Evolutionary conservation across 2,329 filamentous ascomycete genomes (phyloP), one percentile per base, ranked within the genome.

Genomic region (Neonectria magnoliae): DNA sequence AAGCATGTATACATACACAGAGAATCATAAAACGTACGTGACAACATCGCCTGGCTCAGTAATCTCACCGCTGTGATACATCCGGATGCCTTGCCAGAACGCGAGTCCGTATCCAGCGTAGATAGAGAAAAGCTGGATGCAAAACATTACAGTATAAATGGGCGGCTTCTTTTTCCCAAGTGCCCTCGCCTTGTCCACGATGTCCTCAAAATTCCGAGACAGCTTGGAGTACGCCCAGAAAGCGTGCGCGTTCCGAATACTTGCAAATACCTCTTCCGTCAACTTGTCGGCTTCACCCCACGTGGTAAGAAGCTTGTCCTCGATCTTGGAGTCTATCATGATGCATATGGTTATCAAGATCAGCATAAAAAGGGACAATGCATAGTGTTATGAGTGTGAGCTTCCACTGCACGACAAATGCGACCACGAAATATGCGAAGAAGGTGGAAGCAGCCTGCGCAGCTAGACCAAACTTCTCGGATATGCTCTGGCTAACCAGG

Each of bases 1-100:
- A 16, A 27, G 20, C 52, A 6, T 10, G 13, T 4, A 14, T 36
- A 7, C 16, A 3, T 1, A 81, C 80, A 1, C 76, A 78, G 8
- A 66, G 1, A 7, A 14, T 16, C 2, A 2, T 11, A 2, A 11
- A 38, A 70, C 76, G 53, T 62, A 79, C 79, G 76, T 81, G 20
- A 82, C 78, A 11, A 83, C 76, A 4, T 75, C 71, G 25, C 81
- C 80, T 1, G 76, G 71, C 3, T 76, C 70, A 5, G 67, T 51
- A 18, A 83, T 77, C 57, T 81, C 77, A 2, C 79, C 78, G 1
- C 67, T 68, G 5, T 73, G 64, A 16, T 76, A 71, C 73, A 82
- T 77, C 2, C 70, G 70, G 29, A 81, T 71, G 0, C 81, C 81
- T 59, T 82, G 80, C 81, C 81, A 83, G 55, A 83, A 83, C 2